A percentile compares a stretch with the other conserved stretches of the same genome.
Evolutionary conservation across 371 early-diverging fungal species (phyloP).

Genomic region (Mucor irregularis): DNA sequence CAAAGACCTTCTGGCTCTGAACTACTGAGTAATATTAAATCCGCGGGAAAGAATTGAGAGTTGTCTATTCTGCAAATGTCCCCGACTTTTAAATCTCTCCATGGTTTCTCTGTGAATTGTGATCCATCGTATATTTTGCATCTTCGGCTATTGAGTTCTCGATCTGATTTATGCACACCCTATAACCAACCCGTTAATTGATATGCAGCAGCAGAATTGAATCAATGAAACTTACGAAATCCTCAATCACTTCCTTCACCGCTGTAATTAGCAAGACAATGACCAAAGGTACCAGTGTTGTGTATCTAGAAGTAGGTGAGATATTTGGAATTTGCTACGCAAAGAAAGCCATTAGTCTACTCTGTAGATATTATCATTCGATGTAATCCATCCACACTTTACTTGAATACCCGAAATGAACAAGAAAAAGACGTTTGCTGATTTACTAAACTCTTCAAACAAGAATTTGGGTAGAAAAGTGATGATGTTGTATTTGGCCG

Average conservation of each 20-base stretch:
- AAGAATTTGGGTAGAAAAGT: constrained; percentile 93
- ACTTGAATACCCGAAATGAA: constrained; percentile 85
- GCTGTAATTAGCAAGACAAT: constrained; percentile 93
- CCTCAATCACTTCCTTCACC: constrained; percentile 96
- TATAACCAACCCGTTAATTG: too few relatives aligned
- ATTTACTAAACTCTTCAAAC: constrained; percentile 92
- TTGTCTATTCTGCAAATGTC: constrained; percentile 90
- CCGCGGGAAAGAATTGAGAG: constrained; percentile 90
- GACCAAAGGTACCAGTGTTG: constrained; percentile 90
- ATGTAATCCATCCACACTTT: neutral
- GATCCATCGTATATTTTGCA: constrained; percentile 67
- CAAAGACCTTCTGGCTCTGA: constrained; percentile 89
- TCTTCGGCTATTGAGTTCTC: constrained; percentile 72
- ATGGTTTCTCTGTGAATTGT: constrained; percentile 65
- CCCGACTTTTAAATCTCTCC: constrained; percentile 86
- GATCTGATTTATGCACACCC: constrained; percentile 66
- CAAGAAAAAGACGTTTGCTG: constrained; percentile 95
- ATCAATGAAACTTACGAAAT: constrained; percentile 76
- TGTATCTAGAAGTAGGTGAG: constrained; percentile 83
- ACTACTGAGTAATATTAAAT: constrained; percentile 81
- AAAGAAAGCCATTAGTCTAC: neutral
- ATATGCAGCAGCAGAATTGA: too few relatives aligned
- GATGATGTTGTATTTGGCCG: constrained; percentile 86
- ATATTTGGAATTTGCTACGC: constrained; percentile 80
- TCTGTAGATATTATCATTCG: neutral